A percentile compares a stretch with the other conserved stretches of the same genome.
phyloP scores from a whole-genome alignment of 192 early-diverging fungal genomes.

The Backusella mclennaniae region DNA sequence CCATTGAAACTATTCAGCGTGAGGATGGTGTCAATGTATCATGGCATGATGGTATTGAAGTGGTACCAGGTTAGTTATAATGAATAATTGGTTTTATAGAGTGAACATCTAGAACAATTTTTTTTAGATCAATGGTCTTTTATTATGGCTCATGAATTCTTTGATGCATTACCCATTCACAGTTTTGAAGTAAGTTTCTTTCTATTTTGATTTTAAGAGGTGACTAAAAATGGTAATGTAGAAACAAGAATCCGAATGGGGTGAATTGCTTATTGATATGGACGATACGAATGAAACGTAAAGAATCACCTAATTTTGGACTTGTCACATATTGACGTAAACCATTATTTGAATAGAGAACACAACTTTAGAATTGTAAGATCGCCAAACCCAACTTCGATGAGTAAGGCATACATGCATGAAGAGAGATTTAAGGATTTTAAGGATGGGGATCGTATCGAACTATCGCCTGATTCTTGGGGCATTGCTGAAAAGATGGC shows the following conservation, averaged over 20 bases:
- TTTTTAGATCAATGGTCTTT: slow-evolving; percentile 55
- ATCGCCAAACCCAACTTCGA: slow-evolving; percentile 59
- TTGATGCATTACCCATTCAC: slow-evolving; percentile 93
- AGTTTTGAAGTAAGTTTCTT: slow-evolving; percentile 63
- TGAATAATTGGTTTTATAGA: not conserved
- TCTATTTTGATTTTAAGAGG: too few relatives aligned
- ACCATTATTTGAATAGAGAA: slow-evolving; percentile 5
- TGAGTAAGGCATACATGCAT: slow-evolving; percentile 43
- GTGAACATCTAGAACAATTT: not conserved
- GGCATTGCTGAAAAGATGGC: slow-evolving; percentile 66
- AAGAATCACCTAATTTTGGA: not conserved
- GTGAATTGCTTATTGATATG: slow-evolving; percentile 85
- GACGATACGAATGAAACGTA: slow-evolving; percentile 63
- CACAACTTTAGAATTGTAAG: slow-evolving; percentile 79
- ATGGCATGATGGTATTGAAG: slow-evolving; percentile 72
- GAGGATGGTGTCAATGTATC: slow-evolving; percentile 46
- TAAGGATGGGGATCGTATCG: slow-evolving; percentile 73
- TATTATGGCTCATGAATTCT: slow-evolving; percentile 94
- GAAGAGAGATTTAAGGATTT: slow-evolving; percentile 46
- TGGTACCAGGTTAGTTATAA: slow-evolving; percentile 44
- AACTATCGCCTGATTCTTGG: slow-evolving; percentile 82
- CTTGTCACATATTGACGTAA: too few relatives aligned
- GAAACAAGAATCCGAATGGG: slow-evolving; percentile 77
- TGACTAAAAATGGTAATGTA: slow-evolving; percentile 26
- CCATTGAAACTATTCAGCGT: slow-evolving; percentile 23